A percentile compares a stretch with the other conserved stretches of the same genome.
Evolutionary conservation across 495 filamentous ascomycete genomes (phyloP).

Genomic region (Aspergillus steynii): DNA sequence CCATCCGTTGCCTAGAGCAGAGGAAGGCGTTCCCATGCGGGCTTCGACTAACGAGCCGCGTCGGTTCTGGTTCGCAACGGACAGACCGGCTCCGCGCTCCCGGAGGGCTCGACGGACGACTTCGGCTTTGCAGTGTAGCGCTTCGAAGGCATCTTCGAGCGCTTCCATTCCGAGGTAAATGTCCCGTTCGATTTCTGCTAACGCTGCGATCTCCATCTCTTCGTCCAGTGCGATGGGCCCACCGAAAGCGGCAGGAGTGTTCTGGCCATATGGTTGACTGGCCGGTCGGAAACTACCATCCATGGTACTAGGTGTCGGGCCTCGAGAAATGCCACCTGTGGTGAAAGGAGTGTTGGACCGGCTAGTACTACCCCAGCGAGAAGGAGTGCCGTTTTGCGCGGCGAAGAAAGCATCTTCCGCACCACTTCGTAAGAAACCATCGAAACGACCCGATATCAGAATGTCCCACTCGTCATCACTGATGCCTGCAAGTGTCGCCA

Average conservation of each 20-base stretch:
- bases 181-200: constrained; percentile 90
- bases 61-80: constrained; percentile 73
- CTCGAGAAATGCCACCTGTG: constrained; percentile 39
- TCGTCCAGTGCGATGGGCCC: constrained; percentile 85
- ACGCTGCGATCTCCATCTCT: constrained; percentile 84
- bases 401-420: constrained; percentile 61
- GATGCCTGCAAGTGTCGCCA: constrained; percentile 85
- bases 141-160: constrained; percentile 93
- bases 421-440: constrained; percentile 96
- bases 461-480: constrained; percentile 93
- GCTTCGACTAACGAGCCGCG: constrained; percentile 56
- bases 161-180: constrained; percentile 93
- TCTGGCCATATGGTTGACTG: constrained; percentile 39
- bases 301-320: constrained; percentile 40
- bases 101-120: constrained; percentile 74
- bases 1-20: constrained; percentile 34
- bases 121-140: constrained; percentile 82
- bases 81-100: constrained; percentile 75
- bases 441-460: constrained; percentile 90
- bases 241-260: constrained; percentile 45
- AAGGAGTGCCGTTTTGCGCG: constrained; percentile 14
- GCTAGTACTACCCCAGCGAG: constrained; percentile 38
- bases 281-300: constrained; percentile 38
- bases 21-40: constrained; percentile 58
- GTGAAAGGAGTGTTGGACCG: constrained; percentile 48